Evolutionary conservation across 1,139 yeast species (phyloP).

Genomic region (Yamadazyma atlantica): DNA sequence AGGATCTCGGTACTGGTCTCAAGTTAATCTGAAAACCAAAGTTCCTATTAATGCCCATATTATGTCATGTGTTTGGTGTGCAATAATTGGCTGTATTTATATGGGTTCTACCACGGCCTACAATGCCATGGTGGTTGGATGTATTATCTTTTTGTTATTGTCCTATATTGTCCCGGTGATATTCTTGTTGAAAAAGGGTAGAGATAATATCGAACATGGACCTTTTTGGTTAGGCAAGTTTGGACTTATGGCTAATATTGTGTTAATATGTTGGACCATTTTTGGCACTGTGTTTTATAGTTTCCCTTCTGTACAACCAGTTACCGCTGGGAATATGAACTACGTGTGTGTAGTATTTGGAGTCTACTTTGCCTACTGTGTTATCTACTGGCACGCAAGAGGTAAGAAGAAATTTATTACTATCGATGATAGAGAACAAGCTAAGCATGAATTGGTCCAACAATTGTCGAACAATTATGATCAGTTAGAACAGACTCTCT

Average conservation of each 20-base stretch:
- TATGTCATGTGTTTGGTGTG: constrained; percentile 36
- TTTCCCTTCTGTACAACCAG: constrained; percentile 48
- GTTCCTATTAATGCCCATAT: constrained; percentile 39
- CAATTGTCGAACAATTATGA: constrained; percentile 28
- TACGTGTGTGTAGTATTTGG: constrained; percentile 44
- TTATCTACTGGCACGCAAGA: constrained; percentile 38
- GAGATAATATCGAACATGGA: constrained; percentile 36
- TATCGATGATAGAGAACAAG: constrained; percentile 23
- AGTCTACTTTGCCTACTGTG: constrained; percentile 29
- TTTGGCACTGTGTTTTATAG: constrained; percentile 44
- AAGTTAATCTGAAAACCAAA: constrained; percentile 29
- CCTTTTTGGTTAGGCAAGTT: constrained; percentile 51
- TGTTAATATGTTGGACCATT: constrained; percentile 32
- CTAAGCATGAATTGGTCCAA: constrained; percentile 25
- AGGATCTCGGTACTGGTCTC: constrained; percentile 34
- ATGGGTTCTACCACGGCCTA: constrained; percentile 45
- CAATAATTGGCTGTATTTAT: constrained; percentile 38
- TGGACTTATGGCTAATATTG: constrained; percentile 19
- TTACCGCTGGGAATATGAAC: constrained; percentile 44
- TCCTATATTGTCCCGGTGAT: constrained; percentile 35
- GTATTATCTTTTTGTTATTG: constrained; percentile 35
- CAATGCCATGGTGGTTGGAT: constrained; percentile 40
- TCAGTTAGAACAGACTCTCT: no score
- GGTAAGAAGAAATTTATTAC: constrained; percentile 34
- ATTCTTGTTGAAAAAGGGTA: constrained; percentile 32